These are phyloP conservation scores for Ceratocystis cubensis DNA, from an alignment of 2,329 filamentous ascomycete genomes.

Conservation along the genomic window DNA sequence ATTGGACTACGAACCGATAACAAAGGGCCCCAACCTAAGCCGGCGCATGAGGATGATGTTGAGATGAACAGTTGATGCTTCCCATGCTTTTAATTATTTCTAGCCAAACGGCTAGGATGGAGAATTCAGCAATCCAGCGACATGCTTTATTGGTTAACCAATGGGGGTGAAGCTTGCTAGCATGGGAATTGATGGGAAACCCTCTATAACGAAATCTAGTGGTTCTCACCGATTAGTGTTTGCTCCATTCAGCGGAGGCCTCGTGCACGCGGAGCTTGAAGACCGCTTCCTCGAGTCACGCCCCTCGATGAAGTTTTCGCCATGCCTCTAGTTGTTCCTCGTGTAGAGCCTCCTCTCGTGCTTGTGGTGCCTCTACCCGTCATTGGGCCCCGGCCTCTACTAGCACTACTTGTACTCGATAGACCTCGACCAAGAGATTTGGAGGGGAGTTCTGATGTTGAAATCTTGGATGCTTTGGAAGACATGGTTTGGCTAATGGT, in stretches of 20 bases:
- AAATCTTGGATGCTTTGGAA: slow-evolving; percentile 38
- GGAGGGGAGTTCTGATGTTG: slow-evolving; percentile 31
- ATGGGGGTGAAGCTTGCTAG: too few species aligned
- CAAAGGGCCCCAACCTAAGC: slow-evolving; percentile 28
- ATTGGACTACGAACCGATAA: slow-evolving; percentile 62
- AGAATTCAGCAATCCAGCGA: neutral
- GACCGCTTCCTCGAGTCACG: slow-evolving; percentile 34
- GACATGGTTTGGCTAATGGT: slow-evolving; percentile 72
- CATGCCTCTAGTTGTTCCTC: slow-evolving; percentile 21
- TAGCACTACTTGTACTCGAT: neutral
- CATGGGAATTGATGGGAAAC: neutral
- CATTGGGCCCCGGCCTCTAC: slow-evolving; percentile 30
- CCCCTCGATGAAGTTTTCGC: slow-evolving; percentile 9
- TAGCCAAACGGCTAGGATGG: neutral
- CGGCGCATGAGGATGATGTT: slow-evolving; percentile 25
- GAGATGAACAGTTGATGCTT: slow-evolving; percentile 28
- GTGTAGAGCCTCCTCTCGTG: slow-evolving; percentile 19
- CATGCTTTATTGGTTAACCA: neutral
- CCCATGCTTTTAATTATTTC: neutral
- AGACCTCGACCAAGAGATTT: slow-evolving; percentile 37
- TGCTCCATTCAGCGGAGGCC: slow-evolving; percentile 26
- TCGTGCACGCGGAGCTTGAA: slow-evolving; percentile 36
- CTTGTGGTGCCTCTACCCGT: slow-evolving; percentile 23
- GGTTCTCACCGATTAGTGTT: neutral
- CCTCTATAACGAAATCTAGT: neutral